A percentile compares a stretch with the other conserved stretches of the same genome.
These are phyloP conservation scores for Ilyonectria mors-panacis DNA, from an alignment of 2,329 filamentous ascomycete genomes.

Conservation along the genomic window DNA sequence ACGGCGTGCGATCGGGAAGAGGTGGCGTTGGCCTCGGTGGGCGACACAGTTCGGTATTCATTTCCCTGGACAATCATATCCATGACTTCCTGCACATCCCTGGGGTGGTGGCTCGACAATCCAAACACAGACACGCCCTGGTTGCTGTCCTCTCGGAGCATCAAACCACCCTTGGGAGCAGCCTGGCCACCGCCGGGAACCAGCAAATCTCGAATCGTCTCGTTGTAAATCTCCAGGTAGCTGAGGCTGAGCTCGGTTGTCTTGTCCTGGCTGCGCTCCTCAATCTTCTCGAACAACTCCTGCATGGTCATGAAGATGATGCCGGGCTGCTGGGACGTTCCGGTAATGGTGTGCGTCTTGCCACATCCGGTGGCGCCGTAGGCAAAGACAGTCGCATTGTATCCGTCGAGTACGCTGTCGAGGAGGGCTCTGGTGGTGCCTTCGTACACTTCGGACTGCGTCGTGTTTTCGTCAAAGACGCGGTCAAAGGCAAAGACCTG, in stretches of 20 bases:
- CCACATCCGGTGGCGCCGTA: slow-evolving; percentile 98
- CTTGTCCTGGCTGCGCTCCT: slow-evolving; percentile 89
- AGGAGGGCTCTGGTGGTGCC: slow-evolving; percentile 90
- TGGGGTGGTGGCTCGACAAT: slow-evolving; percentile 90
- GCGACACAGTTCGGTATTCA: slow-evolving; percentile 94
- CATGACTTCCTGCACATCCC: slow-evolving; percentile 97
- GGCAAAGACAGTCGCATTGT: slow-evolving; percentile 98
- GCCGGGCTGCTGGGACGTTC: slow-evolving; percentile 91
- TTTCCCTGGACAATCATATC: slow-evolving; percentile 98
- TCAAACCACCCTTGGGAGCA: slow-evolving; percentile 70
- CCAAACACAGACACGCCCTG: slow-evolving; percentile 93
- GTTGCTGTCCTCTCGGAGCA: slow-evolving; percentile 95
- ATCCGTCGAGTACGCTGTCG: slow-evolving; percentile 95
- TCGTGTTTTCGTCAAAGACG: slow-evolving; percentile 95
- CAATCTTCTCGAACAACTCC: slow-evolving; percentile 96
- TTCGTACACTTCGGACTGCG: slow-evolving; percentile 95
- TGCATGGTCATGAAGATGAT: slow-evolving; percentile 99
- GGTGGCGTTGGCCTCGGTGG: slow-evolving; percentile 96
- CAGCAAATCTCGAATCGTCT: slow-evolving; percentile 95
- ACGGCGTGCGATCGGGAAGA: slow-evolving; percentile 98
- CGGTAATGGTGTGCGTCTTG: slow-evolving; percentile 98
- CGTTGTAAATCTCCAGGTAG: slow-evolving; percentile 99
- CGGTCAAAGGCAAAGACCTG: slow-evolving; percentile 97
- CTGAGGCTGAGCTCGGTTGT: slow-evolving; percentile 91
- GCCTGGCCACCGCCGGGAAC: slow-evolving; percentile 87